phyloP scores from a whole-genome alignment of 208 protist genomes.

The Trypanosoma theileri region DNA sequence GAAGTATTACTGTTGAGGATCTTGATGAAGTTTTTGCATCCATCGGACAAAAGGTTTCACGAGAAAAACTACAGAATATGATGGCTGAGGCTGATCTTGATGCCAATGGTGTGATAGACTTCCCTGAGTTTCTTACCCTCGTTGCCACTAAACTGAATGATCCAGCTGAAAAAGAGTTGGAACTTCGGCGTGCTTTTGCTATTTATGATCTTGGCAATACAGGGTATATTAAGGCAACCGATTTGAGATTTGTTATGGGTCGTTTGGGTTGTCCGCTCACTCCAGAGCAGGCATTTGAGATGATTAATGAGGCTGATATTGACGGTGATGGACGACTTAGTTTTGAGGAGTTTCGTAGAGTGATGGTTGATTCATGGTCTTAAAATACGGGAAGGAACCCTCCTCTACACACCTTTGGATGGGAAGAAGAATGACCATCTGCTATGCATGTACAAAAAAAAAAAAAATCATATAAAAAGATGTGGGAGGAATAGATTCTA shows the following conservation, averaged over 20 bases:
- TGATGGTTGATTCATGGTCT: constrained; percentile 64
- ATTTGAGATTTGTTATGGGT: constrained; percentile 92
- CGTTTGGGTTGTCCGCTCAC: constrained; percentile 92
- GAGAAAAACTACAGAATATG: constrained; percentile 94
- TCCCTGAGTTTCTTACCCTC: constrained; percentile 95
- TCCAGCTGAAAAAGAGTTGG: constrained; percentile 91
- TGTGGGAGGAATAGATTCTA: not conserved
- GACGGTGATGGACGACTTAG: constrained; percentile 88
- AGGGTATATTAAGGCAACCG: constrained; percentile 90
- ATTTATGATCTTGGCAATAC: constrained; percentile 95
- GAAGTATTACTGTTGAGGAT: constrained; percentile 98
- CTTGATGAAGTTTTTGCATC: constrained; percentile 99
- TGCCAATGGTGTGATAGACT: constrained; percentile 98
- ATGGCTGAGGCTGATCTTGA: constrained; percentile 97
- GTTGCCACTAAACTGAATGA: constrained; percentile 88
- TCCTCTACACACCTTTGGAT: not conserved
- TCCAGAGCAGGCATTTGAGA: constrained; percentile 89
- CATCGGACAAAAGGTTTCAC: constrained; percentile 95
- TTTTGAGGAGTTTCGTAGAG: constrained; percentile 88
- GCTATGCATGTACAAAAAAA: constrained; percentile 14
- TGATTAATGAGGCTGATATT: constrained; percentile 90
- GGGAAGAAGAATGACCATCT: not conserved
- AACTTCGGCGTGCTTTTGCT: constrained; percentile 90
- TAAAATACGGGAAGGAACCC: constrained; percentile 4
- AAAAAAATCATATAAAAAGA: constrained; percentile 3